Evolutionary conservation across 2,329 filamentous ascomycete species (phyloP), one percentile per base, ranked within the genome.

Genomic region (Verticillium tricorpus): DNA sequence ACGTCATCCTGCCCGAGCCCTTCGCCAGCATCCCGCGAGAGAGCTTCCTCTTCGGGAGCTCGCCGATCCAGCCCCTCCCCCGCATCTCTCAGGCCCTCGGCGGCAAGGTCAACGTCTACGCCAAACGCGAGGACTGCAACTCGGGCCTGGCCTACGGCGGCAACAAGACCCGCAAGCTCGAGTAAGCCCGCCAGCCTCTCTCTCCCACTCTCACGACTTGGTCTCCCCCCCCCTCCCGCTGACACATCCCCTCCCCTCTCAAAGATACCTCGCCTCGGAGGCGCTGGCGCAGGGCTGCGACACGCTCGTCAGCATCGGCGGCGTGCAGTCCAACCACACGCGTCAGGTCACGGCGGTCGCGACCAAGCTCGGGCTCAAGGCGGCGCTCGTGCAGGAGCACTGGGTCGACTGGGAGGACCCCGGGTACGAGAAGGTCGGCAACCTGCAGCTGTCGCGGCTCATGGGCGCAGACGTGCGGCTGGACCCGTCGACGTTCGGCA

Each of bases 51-150:
- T 88, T 90, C 60, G 86, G 86, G 1, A 85, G 87, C 17, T 90
- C 88, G 0, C 88, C 88, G 34, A 88, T 91, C 69, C 87, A 91
- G 70, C 73, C 80, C 59, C 82, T 92, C 39, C 85, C 86, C 60
- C 82, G 87, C 64, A 89, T 90, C 69, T 86, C 85, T 35, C 72
- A 80, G 60, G 85, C 84, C 28, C 80, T 90, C 5, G 82, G 84
- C 57, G 81, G 82, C 34, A 82, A 81, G 67, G 84, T 89, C 50
- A 78, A 81, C 22, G 82, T 91, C 65, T 91, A 86, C 70, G 88
- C 89, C 60, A 91, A 91, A 74, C 83, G 89, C 58, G 89, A 91
- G 66, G 89, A 91, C 74, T 85, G 86, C 69, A 89, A 89, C 74
- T 89, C 86, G 1, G 85, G 83, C 0, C 80, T 89, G 19, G 87